A percentile compares a stretch with the other conserved stretches of the same genome.
phyloP scores from a whole-genome alignment of 139 green algal genomes.

The Tetradesmus lagerheimii region DNA sequence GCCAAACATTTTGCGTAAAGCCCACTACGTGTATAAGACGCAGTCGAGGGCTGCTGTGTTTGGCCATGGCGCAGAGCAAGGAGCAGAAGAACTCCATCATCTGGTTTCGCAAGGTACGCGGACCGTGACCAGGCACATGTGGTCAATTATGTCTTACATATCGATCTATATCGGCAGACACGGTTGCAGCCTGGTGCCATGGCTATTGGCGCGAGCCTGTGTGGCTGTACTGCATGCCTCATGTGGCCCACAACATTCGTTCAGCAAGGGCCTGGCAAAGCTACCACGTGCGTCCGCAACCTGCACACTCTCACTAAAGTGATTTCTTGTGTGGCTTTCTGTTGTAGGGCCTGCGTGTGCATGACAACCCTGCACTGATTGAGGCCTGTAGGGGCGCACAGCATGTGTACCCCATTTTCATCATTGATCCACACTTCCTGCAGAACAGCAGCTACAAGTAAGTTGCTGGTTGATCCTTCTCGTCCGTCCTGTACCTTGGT shows the following conservation, averaged over 20 bases:
- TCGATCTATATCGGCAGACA: not conserved
- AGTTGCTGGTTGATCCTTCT: too few relatives aligned
- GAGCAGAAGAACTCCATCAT: constrained; percentile 46
- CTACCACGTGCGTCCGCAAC: not conserved
- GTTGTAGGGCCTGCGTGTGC: constrained; percentile 82
- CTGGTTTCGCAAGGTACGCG: constrained; percentile 63
- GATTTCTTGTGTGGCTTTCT: not conserved
- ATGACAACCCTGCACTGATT: constrained; percentile 93
- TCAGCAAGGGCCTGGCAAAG: not conserved
- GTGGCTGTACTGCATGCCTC: not conserved
- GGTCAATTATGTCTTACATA: not conserved
- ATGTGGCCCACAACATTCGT: constrained; percentile 26
- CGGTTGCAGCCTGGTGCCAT: not conserved
- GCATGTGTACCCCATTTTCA: constrained; percentile 87
- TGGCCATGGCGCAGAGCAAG: constrained; percentile 3
- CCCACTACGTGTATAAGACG: not conserved
- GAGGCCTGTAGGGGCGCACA: constrained; percentile 65
- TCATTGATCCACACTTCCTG: constrained; percentile 86
- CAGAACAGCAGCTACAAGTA: constrained; percentile 44
- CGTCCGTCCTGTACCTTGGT: too few relatives aligned
- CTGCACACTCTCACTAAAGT: not conserved
- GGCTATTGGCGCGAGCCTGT: not conserved
- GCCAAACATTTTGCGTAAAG: not conserved
- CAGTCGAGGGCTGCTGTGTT: constrained; percentile 2
- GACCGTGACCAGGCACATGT: not conserved